phyloP scores from a whole-genome alignment of 2,329 filamentous ascomycete species.

The Beauveria caledonica region DNA sequence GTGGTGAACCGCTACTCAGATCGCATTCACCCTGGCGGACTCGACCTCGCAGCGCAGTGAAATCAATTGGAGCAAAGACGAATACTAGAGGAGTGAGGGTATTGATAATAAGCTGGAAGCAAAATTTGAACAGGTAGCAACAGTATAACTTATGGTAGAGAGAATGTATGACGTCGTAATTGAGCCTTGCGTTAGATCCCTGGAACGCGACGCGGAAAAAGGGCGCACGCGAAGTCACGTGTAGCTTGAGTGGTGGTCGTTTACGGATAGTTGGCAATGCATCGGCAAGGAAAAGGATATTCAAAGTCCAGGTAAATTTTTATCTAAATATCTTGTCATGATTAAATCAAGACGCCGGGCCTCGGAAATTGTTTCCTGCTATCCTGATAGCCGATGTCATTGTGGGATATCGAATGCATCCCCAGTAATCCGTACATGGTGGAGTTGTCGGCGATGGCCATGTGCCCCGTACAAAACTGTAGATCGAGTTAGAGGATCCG shows the following conservation, averaged over 20 bases:
- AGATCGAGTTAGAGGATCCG: no score
- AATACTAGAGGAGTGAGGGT: neutral
- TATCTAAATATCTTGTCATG: neutral
- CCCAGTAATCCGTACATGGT: no score
- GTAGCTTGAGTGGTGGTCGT: neutral
- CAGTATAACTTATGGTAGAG: neutral
- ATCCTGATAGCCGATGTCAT: no score
- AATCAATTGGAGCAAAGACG: neutral
- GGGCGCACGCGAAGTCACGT: constrained; percentile 4
- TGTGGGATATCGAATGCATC: no score
- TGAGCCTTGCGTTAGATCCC: neutral
- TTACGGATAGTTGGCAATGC: no score
- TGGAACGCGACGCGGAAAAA: constrained; percentile 1
- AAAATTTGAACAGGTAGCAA: neutral
- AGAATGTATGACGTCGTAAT: constrained; percentile 5
- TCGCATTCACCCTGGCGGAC: neutral
- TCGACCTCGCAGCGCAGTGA: neutral
- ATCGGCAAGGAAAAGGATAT: no score
- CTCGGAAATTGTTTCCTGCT: no score
- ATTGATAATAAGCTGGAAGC: neutral
- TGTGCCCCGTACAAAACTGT: no score
- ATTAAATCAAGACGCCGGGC: no score
- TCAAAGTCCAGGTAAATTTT: neutral
- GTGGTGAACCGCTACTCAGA: constrained; percentile 3
- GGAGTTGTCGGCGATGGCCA: no score